Percentiles rank a stretch among this genome's conserved stretches.
Conservation (phyloP, 2,329 filamentous ascomycete species). For the Xylariales sp. region DNA sequence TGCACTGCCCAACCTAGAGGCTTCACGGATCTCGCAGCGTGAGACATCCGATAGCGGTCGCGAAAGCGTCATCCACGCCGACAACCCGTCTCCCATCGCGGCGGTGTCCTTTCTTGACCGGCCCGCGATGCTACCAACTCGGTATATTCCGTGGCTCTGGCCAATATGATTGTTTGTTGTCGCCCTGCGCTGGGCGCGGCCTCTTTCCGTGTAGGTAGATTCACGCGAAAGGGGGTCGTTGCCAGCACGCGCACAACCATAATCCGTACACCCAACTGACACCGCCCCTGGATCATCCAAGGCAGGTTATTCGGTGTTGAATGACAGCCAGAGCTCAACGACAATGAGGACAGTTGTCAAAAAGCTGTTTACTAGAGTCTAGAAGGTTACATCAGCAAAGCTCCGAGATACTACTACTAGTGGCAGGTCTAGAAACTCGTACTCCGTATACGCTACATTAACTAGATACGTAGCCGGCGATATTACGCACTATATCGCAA, state of each 20-base stretch:
- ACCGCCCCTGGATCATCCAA: not conserved
- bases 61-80: not conserved
- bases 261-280: not conserved
- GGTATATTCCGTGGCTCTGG: conserved; percentile 14
- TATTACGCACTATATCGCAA: conserved; percentile 18
- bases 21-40: conserved; percentile 26
- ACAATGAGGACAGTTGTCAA: conserved; percentile 8
- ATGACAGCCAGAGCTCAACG: not conserved
- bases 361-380: not conserved
- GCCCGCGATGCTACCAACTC: not conserved
- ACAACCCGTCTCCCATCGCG: not conserved
- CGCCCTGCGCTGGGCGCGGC: not conserved
- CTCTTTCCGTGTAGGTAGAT: conserved; percentile 4
- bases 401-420: conserved; percentile 14
- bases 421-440: not conserved
- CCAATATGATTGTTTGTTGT: not conserved
- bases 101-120: not conserved
- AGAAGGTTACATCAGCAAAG: conserved; percentile 21
- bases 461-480: not conserved
- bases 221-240: conserved; percentile 7
- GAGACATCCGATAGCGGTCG: conserved; percentile 30
- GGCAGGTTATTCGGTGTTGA: not conserved
- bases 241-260: not conserved
- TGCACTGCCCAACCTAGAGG: not conserved
- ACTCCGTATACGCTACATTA: not conserved